Evolutionary conservation across 345 rosid species (phyloP).

Genomic region (Eucalyptus curtisii): DNA sequence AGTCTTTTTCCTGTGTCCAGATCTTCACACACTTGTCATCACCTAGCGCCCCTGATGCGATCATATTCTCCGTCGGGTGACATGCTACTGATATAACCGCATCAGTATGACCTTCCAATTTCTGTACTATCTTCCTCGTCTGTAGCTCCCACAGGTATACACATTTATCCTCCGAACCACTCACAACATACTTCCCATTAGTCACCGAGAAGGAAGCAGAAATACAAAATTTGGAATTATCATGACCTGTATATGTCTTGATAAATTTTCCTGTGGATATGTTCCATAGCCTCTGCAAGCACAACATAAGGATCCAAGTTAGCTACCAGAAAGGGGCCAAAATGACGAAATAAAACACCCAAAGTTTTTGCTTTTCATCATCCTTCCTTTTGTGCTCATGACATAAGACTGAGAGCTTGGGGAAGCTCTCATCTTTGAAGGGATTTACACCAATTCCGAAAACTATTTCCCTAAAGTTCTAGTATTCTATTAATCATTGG

Average conservation of each 20-base stretch:
- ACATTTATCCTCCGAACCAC: constrained; percentile 85
- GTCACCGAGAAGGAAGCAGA: constrained; percentile 74
- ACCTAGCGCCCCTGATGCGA: constrained; percentile 79
- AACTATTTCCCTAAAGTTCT: neutral
- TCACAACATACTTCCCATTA: constrained; percentile 63
- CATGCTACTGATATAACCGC: constrained; percentile 73
- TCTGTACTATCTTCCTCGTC: constrained; percentile 67
- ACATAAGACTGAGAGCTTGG: neutral
- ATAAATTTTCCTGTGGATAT: constrained; percentile 57
- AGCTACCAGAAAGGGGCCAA: neutral
- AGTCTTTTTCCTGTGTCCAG: constrained; percentile 65
- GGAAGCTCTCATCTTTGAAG: neutral
- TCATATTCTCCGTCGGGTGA: constrained; percentile 69
- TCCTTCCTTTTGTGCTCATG: neutral
- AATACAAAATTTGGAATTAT: constrained; percentile 54
- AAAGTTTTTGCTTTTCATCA: neutral
- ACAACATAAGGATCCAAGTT: neutral
- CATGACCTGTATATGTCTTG: constrained; percentile 78
- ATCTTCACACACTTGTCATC: constrained; percentile 67
- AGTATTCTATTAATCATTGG: neutral
- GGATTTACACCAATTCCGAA: neutral
- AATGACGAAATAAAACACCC: neutral
- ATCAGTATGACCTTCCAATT: constrained; percentile 88
- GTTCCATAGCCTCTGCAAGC: constrained; percentile 81
- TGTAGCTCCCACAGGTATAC: constrained; percentile 94